Conservation (phyloP, 116 monocot genomes). For the Dioscorea cayenensis region DNA sequence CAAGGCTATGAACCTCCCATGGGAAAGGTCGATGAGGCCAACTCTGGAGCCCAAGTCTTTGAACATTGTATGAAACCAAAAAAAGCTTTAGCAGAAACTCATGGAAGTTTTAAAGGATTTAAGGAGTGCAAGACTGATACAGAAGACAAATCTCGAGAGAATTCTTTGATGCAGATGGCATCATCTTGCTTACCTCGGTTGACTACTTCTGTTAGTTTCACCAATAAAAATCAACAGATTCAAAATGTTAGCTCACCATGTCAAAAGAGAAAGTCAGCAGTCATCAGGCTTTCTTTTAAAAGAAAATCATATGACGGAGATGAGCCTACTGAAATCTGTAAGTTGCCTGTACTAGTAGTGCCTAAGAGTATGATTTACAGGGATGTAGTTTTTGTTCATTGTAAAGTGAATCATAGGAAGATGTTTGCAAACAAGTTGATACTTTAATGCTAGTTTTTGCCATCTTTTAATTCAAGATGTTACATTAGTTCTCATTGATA, state of each 20-base stretch:
- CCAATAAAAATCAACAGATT: conserved; percentile 27
- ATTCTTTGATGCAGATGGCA: conserved; percentile 18
- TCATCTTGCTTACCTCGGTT: conserved; percentile 30
- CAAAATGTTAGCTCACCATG: conserved; percentile 19
- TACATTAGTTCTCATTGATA: not conserved
- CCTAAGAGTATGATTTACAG: not conserved
- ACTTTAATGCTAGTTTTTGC: not conserved
- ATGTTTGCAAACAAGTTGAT: no score
- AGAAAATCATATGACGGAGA: conserved; percentile 58
- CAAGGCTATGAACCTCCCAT: conserved; percentile 13
- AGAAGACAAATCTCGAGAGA: conserved; percentile 12
- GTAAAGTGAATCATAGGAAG: no score
- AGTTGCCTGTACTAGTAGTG: conserved; percentile 7
- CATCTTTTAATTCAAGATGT: not conserved
- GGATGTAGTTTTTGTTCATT: no score
- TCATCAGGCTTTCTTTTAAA: conserved; percentile 80
- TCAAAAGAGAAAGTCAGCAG: conserved; percentile 60
- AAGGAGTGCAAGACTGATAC: conserved; percentile 1
- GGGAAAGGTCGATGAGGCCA: conserved; percentile 19
- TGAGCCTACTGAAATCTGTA: conserved; percentile 59
- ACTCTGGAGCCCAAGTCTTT: conserved; percentile 5
- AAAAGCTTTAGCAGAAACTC: not conserved
- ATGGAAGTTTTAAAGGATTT: conserved; percentile 3
- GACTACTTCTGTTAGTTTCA: conserved; percentile 24
- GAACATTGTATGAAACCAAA: conserved; percentile 20